Conservation (phyloP, 2,329 filamentous ascomycete species). For the Iodosphaeria phyllophila region DNA sequence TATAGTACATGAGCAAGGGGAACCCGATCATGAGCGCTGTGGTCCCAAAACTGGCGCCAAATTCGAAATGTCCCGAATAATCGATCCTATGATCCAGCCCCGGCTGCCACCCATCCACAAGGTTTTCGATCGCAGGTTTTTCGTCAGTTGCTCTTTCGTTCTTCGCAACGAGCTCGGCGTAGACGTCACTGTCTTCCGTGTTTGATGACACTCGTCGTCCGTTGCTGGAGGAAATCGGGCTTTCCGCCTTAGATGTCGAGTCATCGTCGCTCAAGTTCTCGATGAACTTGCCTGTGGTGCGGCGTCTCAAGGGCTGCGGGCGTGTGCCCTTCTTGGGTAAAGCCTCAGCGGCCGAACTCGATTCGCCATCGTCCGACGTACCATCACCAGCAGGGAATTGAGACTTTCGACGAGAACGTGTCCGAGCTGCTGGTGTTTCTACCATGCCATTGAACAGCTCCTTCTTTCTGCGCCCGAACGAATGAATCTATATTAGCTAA, state of each 20-base stretch:
- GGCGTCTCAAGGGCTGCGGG: slow-evolving; percentile 23
- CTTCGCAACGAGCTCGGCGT: too few species aligned
- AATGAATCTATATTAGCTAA: too few species aligned
- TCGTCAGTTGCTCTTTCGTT: slow-evolving; percentile 2
- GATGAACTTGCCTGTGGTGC: slow-evolving; percentile 27
- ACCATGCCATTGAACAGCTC: slow-evolving; percentile 43
- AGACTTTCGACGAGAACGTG: slow-evolving; percentile 30
- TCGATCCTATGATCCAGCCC: slow-evolving; percentile 44
- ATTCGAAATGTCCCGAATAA: slow-evolving; percentile 53
- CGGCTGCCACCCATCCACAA: slow-evolving; percentile 37
- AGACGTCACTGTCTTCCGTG: too few species aligned
- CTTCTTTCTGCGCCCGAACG: slow-evolving; percentile 28
- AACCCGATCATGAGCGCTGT: slow-evolving; percentile 78
- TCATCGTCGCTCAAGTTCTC: slow-evolving; percentile 30
- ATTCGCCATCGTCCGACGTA: slow-evolving; percentile 29
- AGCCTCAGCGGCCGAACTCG: slow-evolving; percentile 26
- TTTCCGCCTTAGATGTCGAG: slow-evolving; percentile 9
- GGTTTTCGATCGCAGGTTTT: slow-evolving; percentile 11
- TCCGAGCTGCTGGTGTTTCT: slow-evolving; percentile 31
- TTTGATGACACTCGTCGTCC: slow-evolving; percentile 4
- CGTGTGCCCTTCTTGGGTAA: slow-evolving; percentile 14
- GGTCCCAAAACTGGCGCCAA: slow-evolving; percentile 72
- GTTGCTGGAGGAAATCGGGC: slow-evolving; percentile 2
- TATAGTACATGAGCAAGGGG: slow-evolving; percentile 94
- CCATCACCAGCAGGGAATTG: slow-evolving; percentile 21